A percentile compares a stretch with the other conserved stretches of the same genome.
Conservation (phyloP, 108 stramenopile genomes). For the Chaetoceros muelleri region DNA sequence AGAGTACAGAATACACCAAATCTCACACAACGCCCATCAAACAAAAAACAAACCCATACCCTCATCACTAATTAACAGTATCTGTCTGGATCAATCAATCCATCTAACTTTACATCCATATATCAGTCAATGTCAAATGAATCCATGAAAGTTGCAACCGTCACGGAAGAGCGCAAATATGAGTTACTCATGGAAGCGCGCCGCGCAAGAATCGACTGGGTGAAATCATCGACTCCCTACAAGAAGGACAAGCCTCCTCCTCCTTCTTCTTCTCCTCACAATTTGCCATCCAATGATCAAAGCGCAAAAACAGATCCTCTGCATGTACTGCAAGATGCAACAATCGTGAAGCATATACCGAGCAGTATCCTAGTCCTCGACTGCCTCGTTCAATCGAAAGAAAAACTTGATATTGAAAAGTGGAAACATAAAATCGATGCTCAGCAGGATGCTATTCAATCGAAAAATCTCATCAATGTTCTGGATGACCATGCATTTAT, state of each 20-base stretch:
- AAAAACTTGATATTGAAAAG: background rate
- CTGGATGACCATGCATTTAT: slow-evolving; percentile 4
- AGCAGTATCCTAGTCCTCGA: background rate
- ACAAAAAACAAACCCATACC: no score
- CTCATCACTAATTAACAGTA: no score
- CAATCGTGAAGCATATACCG: slow-evolving; percentile 4
- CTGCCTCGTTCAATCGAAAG: background rate
- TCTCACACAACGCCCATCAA: no score
- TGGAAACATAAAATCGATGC: background rate
- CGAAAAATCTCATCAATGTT: slow-evolving; percentile 4
- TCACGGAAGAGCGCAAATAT: slow-evolving; percentile 45
- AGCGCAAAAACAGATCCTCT: slow-evolving; percentile 7
- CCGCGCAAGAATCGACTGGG: slow-evolving; percentile 49
- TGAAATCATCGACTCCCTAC: slow-evolving; percentile 26
- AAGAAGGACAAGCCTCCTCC: slow-evolving; percentile 12
- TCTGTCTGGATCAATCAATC: no score
- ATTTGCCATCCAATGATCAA: slow-evolving; percentile 1
- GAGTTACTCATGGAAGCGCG: slow-evolving; percentile 56
- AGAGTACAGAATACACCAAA: no score
- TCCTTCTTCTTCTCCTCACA: slow-evolving; percentile 2
- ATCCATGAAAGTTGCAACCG: slow-evolving; percentile 14
- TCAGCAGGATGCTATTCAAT: background rate
- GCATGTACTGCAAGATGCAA: slow-evolving; percentile 14
- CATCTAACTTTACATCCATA: no score
- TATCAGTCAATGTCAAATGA: no score